Conservation (phyloP, 1,284 basidiomycete species). For the Ustilago vetiveriae region DNA sequence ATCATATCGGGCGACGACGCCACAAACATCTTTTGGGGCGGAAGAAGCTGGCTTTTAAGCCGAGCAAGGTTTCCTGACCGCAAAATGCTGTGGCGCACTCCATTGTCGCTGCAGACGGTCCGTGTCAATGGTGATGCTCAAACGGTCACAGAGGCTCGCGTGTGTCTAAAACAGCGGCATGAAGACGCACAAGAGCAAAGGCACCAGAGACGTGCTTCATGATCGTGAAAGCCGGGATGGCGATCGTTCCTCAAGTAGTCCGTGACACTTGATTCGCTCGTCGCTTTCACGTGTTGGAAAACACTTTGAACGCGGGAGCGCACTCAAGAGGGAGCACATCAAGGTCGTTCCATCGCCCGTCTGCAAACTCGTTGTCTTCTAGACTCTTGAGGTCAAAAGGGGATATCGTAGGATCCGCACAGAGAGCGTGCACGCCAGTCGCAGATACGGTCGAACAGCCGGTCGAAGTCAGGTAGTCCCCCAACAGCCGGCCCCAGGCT, state of each 20-base stretch:
- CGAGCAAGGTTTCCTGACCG: constrained; percentile 7
- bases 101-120: constrained; percentile 35
- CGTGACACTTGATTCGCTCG: constrained; percentile 4
- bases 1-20: constrained; percentile 25
- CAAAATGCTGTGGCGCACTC: constrained; percentile 14
- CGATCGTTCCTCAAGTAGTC: neutral
- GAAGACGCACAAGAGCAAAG: constrained; percentile 1
- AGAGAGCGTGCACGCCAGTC: constrained; percentile 26
- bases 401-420: constrained; percentile 5
- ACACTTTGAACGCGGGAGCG: constrained; percentile 6
- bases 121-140: constrained; percentile 7
- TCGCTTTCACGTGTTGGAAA: neutral
- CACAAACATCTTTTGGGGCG: constrained; percentile 1
- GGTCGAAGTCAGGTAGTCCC: constrained; percentile 16
- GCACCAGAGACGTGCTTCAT: constrained; percentile 4
- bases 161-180: constrained; percentile 16
- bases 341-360: neutral
- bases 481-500: constrained; percentile 34
- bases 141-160: constrained; percentile 9
- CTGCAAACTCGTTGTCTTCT: constrained; percentile 6
- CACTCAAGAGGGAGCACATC: constrained; percentile 5
- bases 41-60: constrained; percentile 37
- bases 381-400: constrained; percentile 6
- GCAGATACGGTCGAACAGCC: constrained; percentile 20
- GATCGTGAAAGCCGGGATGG: neutral